Conservation (phyloP, 2,329 filamentous ascomycete species). For the Geosmithia morbida region DNA sequence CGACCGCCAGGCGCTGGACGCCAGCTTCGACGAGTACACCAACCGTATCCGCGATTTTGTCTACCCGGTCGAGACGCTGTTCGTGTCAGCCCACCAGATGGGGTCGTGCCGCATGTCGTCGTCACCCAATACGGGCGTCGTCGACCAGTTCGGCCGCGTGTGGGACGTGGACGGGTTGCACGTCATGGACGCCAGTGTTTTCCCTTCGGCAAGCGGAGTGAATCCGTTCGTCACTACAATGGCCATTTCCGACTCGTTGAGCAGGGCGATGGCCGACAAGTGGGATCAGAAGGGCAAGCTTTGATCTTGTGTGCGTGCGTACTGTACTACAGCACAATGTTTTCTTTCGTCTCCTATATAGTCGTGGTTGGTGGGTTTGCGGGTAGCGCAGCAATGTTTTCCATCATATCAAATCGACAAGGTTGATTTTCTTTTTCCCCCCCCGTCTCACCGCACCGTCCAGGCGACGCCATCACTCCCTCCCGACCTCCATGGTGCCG, state of each 20-base stretch:
- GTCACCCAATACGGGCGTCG: constrained; percentile 29
- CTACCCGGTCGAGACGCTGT: constrained; percentile 16
- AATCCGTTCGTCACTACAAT: constrained; percentile 64
- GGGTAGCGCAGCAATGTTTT: not conserved
- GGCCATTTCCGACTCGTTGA: constrained; percentile 36
- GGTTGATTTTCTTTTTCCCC: too few species aligned
- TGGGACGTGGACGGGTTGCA: constrained; percentile 49
- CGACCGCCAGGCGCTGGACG: constrained; percentile 18
- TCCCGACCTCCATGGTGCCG: not conserved
- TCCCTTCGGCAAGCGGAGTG: constrained; percentile 55
- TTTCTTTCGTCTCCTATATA: too few species aligned
- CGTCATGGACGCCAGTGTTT: constrained; percentile 54
- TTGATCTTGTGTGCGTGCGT: not conserved
- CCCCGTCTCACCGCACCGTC: not conserved
- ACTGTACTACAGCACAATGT: too few species aligned
- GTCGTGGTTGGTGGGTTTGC: too few species aligned
- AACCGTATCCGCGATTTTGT: not conserved
- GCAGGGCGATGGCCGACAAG: not conserved
- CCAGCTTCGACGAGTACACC: constrained; percentile 35
- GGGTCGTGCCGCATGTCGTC: constrained; percentile 54
- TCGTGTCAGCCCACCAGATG: constrained; percentile 60
- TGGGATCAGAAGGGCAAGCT: not conserved
- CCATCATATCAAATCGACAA: not conserved
- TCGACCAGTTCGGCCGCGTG: constrained; percentile 35
- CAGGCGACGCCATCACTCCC: not conserved